These are phyloP conservation scores for Colletotrichum tamarilloi DNA, from an alignment of 2,329 filamentous ascomycete species.

Conservation along the genomic window DNA sequence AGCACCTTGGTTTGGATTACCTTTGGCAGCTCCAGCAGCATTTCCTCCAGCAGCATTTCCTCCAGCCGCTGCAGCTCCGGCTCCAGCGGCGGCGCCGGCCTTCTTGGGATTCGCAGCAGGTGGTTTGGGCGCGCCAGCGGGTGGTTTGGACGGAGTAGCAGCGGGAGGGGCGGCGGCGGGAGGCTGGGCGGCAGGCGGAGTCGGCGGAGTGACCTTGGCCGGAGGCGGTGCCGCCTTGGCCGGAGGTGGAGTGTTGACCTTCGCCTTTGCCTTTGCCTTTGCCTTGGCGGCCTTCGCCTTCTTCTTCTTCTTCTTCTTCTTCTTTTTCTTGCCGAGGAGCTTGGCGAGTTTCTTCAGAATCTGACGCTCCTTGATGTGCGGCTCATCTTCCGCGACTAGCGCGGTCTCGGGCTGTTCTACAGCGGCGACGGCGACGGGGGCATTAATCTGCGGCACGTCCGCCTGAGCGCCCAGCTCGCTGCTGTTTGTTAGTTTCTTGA, in stretches of 20 bases:
- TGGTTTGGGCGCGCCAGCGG: background rate
- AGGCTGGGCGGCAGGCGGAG: background rate
- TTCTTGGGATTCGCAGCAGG: slow-evolving; percentile 18
- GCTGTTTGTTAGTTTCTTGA: background rate
- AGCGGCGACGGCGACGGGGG: background rate
- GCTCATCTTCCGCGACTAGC: background rate
- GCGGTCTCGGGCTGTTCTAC: slow-evolving; percentile 21
- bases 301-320: slow-evolving; percentile 14
- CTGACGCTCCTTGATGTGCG: background rate
- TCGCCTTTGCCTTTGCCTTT: background rate
- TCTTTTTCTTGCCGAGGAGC: slow-evolving; percentile 2
- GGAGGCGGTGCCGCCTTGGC: background rate
- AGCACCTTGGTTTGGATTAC: slow-evolving; percentile 9
- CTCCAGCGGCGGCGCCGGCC: background rate
- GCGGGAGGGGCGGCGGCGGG: background rate
- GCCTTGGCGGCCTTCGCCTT: background rate
- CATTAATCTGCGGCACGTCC: slow-evolving; percentile 4
- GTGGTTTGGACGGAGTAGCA: background rate
- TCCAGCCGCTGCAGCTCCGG: slow-evolving; percentile 13
- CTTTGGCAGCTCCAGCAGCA: slow-evolving; percentile 9
- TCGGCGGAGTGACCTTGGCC: background rate
- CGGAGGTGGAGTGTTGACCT: background rate
- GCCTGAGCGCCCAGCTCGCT: slow-evolving; percentile 14
- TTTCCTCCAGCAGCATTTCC: background rate
- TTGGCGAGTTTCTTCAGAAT: background rate